Conservation (phyloP, 257 asterid species). For the Paulownia fortunei region DNA sequence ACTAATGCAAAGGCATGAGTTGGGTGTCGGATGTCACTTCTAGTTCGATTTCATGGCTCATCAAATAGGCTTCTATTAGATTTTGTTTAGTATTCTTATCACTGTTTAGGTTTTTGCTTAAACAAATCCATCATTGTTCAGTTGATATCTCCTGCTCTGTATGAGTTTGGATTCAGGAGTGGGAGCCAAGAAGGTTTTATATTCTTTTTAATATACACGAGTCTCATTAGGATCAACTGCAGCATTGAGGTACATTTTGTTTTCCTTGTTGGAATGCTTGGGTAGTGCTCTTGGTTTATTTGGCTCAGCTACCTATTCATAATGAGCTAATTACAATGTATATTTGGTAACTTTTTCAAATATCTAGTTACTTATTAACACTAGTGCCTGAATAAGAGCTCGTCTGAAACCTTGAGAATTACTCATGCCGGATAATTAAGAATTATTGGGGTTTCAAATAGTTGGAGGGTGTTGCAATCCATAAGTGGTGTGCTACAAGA, state of each 20-base stretch:
- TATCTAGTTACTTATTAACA: slow-evolving; percentile 1
- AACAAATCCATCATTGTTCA: background rate
- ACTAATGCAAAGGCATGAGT: too few species aligned
- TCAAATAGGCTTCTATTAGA: background rate
- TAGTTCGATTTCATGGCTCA: background rate
- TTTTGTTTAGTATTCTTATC: background rate
- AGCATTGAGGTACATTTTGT: background rate
- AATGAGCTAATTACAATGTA: slow-evolving; percentile 11
- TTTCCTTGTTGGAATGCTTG: slow-evolving; percentile 16
- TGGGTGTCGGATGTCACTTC: background rate
- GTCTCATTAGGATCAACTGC: background rate
- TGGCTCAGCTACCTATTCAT: background rate
- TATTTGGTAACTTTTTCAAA: background rate
- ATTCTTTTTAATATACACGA: background rate
- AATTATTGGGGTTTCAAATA: slow-evolving; percentile 1
- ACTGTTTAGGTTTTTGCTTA: background rate
- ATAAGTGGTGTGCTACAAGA: slow-evolving; percentile 13
- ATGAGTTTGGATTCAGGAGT: background rate
- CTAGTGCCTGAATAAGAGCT: slow-evolving; percentile 1
- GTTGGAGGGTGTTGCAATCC: slow-evolving; percentile 10
- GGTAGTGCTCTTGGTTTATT: slow-evolving; percentile 1
- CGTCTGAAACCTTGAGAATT: background rate
- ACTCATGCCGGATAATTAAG: slow-evolving; percentile 1
- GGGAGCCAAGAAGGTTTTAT: background rate
- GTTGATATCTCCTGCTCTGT: background rate